Evolutionary conservation across 2,329 filamentous ascomycete genomes (phyloP).

Genomic region (Dactylonectria macrodidyma): DNA sequence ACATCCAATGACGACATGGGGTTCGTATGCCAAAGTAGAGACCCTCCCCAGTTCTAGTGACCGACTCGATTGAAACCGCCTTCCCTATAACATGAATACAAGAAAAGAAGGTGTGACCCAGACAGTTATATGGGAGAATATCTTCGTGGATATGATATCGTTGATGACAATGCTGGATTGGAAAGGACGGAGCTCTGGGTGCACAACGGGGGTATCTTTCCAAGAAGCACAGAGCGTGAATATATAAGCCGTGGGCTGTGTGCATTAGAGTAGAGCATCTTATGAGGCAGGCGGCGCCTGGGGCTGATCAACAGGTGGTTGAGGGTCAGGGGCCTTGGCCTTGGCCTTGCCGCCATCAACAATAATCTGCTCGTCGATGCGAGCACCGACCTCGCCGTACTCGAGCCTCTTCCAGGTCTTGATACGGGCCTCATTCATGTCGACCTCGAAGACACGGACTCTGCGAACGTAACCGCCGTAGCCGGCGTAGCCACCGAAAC

Average conservation of each 20-base stretch:
- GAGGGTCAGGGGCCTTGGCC: slow-evolving; percentile 8
- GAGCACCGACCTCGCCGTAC: slow-evolving; percentile 67
- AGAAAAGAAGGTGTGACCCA: slow-evolving; percentile 24
- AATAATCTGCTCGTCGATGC: slow-evolving; percentile 76
- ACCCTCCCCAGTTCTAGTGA: slow-evolving; percentile 24
- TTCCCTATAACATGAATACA: slow-evolving; percentile 31
- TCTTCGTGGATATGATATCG: slow-evolving; percentile 3
- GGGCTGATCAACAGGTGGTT: slow-evolving; percentile 4
- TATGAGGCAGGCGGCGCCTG: slow-evolving; percentile 16
- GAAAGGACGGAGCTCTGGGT: neutral
- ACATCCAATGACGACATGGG: slow-evolving; percentile 21
- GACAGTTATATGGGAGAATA: slow-evolving; percentile 12
- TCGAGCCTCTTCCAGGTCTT: slow-evolving; percentile 94
- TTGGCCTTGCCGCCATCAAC: slow-evolving; percentile 71
- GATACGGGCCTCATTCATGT: slow-evolving; percentile 91
- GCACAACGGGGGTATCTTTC: slow-evolving; percentile 3
- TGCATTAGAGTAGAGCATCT: neutral
- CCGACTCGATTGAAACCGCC: slow-evolving; percentile 23
- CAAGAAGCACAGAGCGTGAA: slow-evolving; percentile 7
- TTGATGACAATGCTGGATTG: neutral
- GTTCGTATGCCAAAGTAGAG: slow-evolving; percentile 1
- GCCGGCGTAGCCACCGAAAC: slow-evolving; percentile 95
- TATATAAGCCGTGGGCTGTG: slow-evolving; percentile 3
- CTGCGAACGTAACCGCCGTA: slow-evolving; percentile 89
- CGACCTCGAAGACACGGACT: slow-evolving; percentile 91